Evolutionary conservation across 352 stramenopile species (phyloP).

Genomic region (Albugo laibachii): DNA sequence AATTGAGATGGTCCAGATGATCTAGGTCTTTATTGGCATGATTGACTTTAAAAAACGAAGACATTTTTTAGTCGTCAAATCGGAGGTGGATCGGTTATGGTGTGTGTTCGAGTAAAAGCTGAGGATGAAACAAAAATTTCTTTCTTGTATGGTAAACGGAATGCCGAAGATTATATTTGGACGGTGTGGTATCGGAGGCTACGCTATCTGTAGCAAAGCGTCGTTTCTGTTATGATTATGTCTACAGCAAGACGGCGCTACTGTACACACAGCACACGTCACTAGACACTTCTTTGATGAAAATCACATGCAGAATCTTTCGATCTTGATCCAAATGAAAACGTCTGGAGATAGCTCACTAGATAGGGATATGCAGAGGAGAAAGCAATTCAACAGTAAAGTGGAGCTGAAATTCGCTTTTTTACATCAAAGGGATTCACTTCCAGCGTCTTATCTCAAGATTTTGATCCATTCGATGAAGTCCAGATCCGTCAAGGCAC

Average conservation of each 20-base stretch:
- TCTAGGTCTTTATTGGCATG: slow-evolving; percentile 13
- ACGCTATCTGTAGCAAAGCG: slow-evolving; percentile 9
- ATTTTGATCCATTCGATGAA: too few species aligned
- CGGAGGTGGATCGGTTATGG: slow-evolving; percentile 9
- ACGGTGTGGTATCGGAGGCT: slow-evolving; percentile 12
- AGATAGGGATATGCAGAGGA: slow-evolving; percentile 5
- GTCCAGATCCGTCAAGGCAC: too few species aligned
- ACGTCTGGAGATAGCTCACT: slow-evolving; percentile 5
- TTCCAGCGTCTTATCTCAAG: too few species aligned
- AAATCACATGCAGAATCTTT: slow-evolving; percentile 5
- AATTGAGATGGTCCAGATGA: slow-evolving; percentile 19
- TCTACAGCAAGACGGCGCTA: slow-evolving; percentile 13
- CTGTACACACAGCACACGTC: slow-evolving; percentile 4
- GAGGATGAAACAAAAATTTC: slow-evolving; percentile 2
- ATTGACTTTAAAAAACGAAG: slow-evolving; percentile 4
- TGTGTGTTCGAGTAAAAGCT: slow-evolving; percentile 8
- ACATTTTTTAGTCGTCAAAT: slow-evolving; percentile 4
- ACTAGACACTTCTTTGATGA: slow-evolving; percentile 6
- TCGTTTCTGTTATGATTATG: slow-evolving; percentile 2
- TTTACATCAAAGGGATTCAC: too few species aligned
- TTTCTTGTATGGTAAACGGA: slow-evolving; percentile 7
- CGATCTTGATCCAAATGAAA: slow-evolving; percentile 10
- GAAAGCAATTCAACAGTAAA: slow-evolving; percentile 2
- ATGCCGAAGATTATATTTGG: slow-evolving; percentile 10
- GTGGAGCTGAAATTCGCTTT: slow-evolving; percentile 1